Base-by-base conservation (phyloP, 805 yeast species). In the Metahyphopichia silvanorum region DNA sequence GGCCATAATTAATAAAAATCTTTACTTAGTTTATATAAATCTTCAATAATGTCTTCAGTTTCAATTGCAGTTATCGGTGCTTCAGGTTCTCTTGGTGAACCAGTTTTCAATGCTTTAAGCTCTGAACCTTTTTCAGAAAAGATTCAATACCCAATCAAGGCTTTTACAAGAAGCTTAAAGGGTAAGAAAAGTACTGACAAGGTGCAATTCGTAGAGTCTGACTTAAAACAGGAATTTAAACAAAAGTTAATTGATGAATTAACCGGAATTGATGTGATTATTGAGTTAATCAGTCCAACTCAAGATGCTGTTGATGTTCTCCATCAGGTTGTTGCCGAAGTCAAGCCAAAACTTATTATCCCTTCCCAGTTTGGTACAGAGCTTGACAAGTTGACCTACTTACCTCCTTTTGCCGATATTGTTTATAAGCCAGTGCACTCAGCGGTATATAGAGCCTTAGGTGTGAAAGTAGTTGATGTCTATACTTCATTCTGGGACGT, bases 321-420 rank as follows among this genome's bases (percentile, higher is more conserved):
- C 20, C 73, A 70, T 29, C 66, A 46, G 17, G 32, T 71, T 6
- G 68, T 69, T 3, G 47, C 50, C 8, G 53, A 47, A 18, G 63
- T 60, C 32, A 68, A 69, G 40, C 75, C 77, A 30, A 69, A 71
- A 47, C 47, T 76, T 21, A 78, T 66, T 56, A 68, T 77, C 40
- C 82, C 82, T 21, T 71, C 81, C 2, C 83, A 77, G 44, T 79
- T 73, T 44, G 87, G 86, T 25, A 45, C 62, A 16, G 77, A 76
- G 33, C 31, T 66, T 13, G 48, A 41, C 2, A 56, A 47, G 6
- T 50, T 51, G 14, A 44, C 44, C 4, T 23, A 34, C 16, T 49
- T 63, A 15, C 70, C 76, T 4, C 61, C 58, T 1, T 56, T 71
- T 34, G 44, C 54, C 19, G 44, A 29, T 2, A 8, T 36, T 14